Conservation (phyloP, 805 yeast species). For the Starmerella vaccinii region DNA sequence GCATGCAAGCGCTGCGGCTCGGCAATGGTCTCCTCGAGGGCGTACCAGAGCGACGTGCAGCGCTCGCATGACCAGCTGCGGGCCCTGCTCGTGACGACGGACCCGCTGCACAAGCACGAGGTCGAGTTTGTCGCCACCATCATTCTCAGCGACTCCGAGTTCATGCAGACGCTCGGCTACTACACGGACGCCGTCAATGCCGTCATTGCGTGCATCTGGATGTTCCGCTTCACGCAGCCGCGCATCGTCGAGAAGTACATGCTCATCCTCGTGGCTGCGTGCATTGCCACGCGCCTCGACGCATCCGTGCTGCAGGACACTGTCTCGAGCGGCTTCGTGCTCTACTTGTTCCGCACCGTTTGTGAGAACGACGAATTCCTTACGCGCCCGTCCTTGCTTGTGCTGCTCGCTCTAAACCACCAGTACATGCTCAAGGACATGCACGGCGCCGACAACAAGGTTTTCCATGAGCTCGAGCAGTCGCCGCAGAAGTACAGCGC, state of each 20-base stretch:
- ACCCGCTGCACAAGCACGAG: conserved; percentile 11
- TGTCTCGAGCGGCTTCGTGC: conserved; percentile 39
- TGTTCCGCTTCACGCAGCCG: conserved; percentile 31
- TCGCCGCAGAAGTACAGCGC: conserved; percentile 39
- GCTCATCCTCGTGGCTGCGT: conserved; percentile 28
- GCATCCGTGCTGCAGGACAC: neutral
- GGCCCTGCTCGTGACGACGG: conserved; percentile 7
- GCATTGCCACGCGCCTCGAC: conserved; percentile 9
- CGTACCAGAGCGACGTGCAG: conserved; percentile 7
- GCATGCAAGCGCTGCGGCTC: conserved; percentile 1
- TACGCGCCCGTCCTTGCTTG: conserved; percentile 51
- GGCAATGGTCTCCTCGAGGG: conserved; percentile 11
- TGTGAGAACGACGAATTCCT: conserved; percentile 29
- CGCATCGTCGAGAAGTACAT: conserved; percentile 38
- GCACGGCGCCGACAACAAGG: conserved; percentile 34
- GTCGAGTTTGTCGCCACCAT: conserved; percentile 10
- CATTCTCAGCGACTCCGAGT: conserved; percentile 4
- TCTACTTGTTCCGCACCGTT: conserved; percentile 40
- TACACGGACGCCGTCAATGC: conserved; percentile 7
- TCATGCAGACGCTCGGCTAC: neutral
- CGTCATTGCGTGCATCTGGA: conserved; percentile 37
- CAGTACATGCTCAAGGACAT: conserved; percentile 56
- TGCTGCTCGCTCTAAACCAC: conserved; percentile 69
- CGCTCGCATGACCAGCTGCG: conserved; percentile 7
- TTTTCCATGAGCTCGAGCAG: conserved; percentile 44